Evolutionary conservation across 1,284 basidiomycete species (phyloP).

Genomic region (Inonotus hispidus): DNA sequence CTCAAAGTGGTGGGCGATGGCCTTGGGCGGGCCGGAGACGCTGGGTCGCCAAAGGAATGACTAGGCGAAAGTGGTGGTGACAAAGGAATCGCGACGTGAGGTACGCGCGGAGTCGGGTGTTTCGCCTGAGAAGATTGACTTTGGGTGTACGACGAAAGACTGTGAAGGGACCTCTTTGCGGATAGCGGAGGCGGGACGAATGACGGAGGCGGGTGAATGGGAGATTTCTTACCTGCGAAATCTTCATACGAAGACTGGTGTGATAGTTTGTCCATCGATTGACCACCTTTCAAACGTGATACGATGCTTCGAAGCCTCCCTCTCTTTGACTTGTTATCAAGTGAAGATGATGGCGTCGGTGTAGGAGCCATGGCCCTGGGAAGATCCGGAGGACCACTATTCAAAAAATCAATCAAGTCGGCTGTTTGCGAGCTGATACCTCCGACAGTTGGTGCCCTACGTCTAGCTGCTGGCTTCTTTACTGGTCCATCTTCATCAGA

Average conservation of each 20-base stretch:
- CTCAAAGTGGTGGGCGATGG: slow-evolving; percentile 15
- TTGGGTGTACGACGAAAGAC: slow-evolving; percentile 11
- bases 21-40: slow-evolving; percentile 12
- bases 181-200: slow-evolving; percentile 17
- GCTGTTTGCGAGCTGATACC: slow-evolving; percentile 14
- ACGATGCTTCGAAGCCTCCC: slow-evolving; percentile 73
- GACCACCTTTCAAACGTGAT: slow-evolving; percentile 59
- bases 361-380: slow-evolving; percentile 12
- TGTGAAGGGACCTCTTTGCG: slow-evolving; percentile 19
- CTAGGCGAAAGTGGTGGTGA: slow-evolving; percentile 13
- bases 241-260: slow-evolving; percentile 26
- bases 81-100: slow-evolving; percentile 10
- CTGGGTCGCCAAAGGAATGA: slow-evolving; percentile 1
- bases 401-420: slow-evolving; percentile 64
- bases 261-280: slow-evolving; percentile 41
- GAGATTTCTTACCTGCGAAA: slow-evolving; percentile 3
- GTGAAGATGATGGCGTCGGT: slow-evolving; percentile 27
- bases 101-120: slow-evolving; percentile 10
- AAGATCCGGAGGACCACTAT: slow-evolving; percentile 51
- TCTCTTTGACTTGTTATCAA: slow-evolving; percentile 43
- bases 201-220: slow-evolving; percentile 8
- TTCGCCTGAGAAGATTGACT: slow-evolving; percentile 7
- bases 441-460: slow-evolving; percentile 7
- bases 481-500: slow-evolving; percentile 44
- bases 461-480: slow-evolving; percentile 20